These are phyloP conservation scores for Sphagnum tenellum DNA, from an alignment of 225 moss, liverwort and hornwort genomes.

Conservation along the genomic window DNA sequence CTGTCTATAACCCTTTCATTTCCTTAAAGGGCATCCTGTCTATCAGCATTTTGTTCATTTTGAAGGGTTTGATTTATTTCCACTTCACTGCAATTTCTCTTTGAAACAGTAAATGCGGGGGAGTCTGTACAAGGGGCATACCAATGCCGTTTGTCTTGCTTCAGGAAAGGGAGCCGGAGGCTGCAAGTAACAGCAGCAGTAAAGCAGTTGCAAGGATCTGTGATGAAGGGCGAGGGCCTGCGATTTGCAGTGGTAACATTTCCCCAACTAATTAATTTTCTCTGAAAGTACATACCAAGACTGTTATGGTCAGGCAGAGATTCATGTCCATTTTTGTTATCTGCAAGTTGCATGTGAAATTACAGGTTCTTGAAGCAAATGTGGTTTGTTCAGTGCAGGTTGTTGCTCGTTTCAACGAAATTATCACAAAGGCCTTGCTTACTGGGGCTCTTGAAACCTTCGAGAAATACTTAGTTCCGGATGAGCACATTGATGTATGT, in stretches of 20 bases:
- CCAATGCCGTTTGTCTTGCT: conserved; percentile 9
- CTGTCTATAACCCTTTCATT: too few relatives aligned
- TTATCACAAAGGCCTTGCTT: conserved; percentile 67
- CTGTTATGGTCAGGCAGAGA: too few relatives aligned
- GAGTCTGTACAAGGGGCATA: conserved; percentile 6
- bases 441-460: conserved; percentile 77
- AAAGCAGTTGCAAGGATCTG: conserved; percentile 50
- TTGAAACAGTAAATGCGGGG: conserved; percentile 8
- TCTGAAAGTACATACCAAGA: background rate
- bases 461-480: conserved; percentile 52
- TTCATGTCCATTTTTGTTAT: too few relatives aligned
- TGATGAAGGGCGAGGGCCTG: conserved; percentile 60
- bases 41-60: too few relatives aligned
- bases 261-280: background rate
- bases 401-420: conserved; percentile 82
- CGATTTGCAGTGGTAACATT: conserved; percentile 69
- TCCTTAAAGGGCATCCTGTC: too few relatives aligned
- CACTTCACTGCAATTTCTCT: too few relatives aligned
- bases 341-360: too few relatives aligned
- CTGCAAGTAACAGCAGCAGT: conserved; percentile 20
- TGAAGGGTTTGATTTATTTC: too few relatives aligned
- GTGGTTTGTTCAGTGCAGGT: conserved; percentile 22
- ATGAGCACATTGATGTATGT: conserved; percentile 64
- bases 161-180: background rate
- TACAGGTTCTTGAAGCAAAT: too few relatives aligned